Percentiles rank a stretch among this genome's conserved stretches.
Conservation (phyloP, 2,329 filamentous ascomycete genomes). For the Cladobotryum protrusum region DNA sequence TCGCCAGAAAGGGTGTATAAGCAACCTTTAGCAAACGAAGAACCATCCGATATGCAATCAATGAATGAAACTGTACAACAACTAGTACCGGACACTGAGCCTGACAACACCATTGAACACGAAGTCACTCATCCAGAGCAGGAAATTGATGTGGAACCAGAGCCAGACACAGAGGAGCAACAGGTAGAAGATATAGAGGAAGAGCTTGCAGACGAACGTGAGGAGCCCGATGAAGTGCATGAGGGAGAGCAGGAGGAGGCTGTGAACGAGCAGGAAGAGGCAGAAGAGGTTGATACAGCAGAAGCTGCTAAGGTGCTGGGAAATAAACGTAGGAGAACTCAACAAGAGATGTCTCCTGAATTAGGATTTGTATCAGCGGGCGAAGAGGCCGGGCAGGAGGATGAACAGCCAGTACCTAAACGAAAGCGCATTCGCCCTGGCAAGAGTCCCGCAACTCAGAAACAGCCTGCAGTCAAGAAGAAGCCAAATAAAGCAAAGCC, state of each 20-base stretch:
- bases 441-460: constrained; percentile 38
- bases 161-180: background rate
- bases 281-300: constrained; percentile 37
- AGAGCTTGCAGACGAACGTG: constrained; percentile 10
- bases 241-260: constrained; percentile 14
- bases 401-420: constrained; percentile 25
- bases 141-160: background rate
- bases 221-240: constrained; percentile 12
- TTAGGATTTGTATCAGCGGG: constrained; percentile 30
- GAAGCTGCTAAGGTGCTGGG: constrained; percentile 39
- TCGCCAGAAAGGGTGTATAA: constrained; percentile 23
- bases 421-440: constrained; percentile 29
- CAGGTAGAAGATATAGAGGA: background rate
- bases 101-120: background rate
- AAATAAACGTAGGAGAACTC: constrained; percentile 36
- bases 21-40: constrained; percentile 5
- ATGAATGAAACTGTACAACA: background rate
- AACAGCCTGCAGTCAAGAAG: constrained; percentile 26
- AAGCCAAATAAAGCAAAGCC: constrained; percentile 16
- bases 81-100: background rate
- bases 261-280: constrained; percentile 24
- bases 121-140: background rate
- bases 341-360: constrained; percentile 35
- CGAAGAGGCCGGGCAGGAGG: constrained; percentile 25
- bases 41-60: background rate